Conservation (phyloP, 495 filamentous ascomycete genomes). For the Trichocladium antarcticum region DNA sequence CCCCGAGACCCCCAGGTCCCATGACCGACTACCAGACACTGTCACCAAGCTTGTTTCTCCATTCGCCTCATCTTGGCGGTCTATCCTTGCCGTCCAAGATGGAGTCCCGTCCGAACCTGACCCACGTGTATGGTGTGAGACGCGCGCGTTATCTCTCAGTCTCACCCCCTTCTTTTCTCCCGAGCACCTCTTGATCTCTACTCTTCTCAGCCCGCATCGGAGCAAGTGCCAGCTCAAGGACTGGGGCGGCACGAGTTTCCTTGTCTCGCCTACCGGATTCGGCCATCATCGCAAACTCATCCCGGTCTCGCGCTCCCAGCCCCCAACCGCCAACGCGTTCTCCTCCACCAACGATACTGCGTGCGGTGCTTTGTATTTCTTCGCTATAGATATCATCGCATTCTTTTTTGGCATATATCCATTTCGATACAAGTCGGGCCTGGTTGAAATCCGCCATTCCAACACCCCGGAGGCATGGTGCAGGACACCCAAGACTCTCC, state of each 20-base stretch:
- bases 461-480: constrained; percentile 1
- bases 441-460: not conserved
- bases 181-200: not conserved
- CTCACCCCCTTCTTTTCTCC: not conserved
- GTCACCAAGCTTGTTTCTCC: not conserved
- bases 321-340: not conserved
- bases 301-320: no score
- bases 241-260: not conserved
- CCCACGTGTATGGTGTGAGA: not conserved
- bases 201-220: not conserved
- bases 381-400: no score
- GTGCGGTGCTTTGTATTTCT: no score
- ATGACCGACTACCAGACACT: no score
- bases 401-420: not conserved
- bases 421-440: not conserved
- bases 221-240: not conserved
- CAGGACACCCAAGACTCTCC: not conserved
- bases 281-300: not conserved
- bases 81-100: not conserved
- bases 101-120: not conserved
- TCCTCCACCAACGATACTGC: not conserved
- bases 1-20: not conserved
- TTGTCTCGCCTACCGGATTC: constrained; percentile 1
- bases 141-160: not conserved
- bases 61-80: not conserved